phyloP scores from a whole-genome alignment of 2,329 filamentous ascomycete species.

The Reticulascus tulasneorum region DNA sequence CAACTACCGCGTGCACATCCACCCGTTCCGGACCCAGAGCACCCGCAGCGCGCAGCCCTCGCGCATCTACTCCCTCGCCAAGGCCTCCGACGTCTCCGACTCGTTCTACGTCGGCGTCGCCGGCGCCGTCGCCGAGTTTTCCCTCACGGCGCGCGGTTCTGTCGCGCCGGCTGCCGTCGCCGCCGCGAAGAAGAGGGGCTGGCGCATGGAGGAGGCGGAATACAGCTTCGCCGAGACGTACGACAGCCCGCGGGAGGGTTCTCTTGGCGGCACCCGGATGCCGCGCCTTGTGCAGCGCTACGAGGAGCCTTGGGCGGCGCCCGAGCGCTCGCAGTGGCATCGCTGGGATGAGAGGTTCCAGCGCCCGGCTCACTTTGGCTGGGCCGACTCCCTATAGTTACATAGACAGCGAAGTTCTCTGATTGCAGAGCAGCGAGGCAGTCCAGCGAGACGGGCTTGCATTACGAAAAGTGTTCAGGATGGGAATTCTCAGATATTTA shows the following conservation, averaged over 20 bases:
- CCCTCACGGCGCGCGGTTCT: neutral
- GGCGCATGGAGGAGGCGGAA: slow-evolving; percentile 5
- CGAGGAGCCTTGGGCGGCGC: slow-evolving; percentile 3
- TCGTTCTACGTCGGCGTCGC: slow-evolving; percentile 48
- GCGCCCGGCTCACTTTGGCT: slow-evolving; percentile 13
- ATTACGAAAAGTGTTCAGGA: too few relatives aligned
- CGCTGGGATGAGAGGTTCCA: slow-evolving; percentile 11
- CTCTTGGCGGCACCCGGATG: too few relatives aligned
- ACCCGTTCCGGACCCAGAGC: slow-evolving; percentile 20
- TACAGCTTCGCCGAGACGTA: slow-evolving; percentile 23
- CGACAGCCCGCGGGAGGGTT: too few relatives aligned
- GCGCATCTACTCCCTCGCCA: slow-evolving; percentile 43
- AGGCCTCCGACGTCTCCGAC: slow-evolving; percentile 40
- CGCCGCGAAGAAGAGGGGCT: slow-evolving; percentile 11
- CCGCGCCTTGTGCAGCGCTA: slow-evolving; percentile 12
- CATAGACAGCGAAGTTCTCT: too few relatives aligned
- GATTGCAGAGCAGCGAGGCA: too few relatives aligned
- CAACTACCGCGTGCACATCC: slow-evolving; percentile 43
- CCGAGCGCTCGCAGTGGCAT: slow-evolving; percentile 9
- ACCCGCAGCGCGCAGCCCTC: slow-evolving; percentile 19
- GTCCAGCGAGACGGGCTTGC: too few relatives aligned
- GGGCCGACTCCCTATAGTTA: too few relatives aligned
- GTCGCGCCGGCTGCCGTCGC: neutral
- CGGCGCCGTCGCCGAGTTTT: slow-evolving; percentile 42
- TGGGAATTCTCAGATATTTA: too few relatives aligned